A percentile compares a stretch with the other conserved stretches of the same genome.
Evolutionary conservation across 129 eudicot species (phyloP).

Genomic region (Smallanthus sonchifolius): DNA sequence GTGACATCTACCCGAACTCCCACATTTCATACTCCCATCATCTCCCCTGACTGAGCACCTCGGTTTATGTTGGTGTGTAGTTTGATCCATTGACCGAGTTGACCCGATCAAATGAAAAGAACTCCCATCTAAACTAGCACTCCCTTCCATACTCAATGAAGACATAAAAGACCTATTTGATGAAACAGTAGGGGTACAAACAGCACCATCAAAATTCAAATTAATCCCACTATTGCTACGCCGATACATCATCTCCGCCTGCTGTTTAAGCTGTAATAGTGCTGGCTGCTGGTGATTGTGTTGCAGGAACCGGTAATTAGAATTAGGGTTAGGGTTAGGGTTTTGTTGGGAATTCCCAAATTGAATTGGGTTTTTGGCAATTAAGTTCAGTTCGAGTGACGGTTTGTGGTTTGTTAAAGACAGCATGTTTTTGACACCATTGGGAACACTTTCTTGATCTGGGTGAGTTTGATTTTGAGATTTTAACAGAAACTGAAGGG

Average conservation of each 20-base stretch:
- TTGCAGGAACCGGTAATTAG: constrained; percentile 44
- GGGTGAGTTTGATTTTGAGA: no score
- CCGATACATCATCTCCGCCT: constrained; percentile 57
- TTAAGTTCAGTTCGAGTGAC: constrained; percentile 38
- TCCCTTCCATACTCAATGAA: constrained; percentile 82
- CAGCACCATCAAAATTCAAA: constrained; percentile 64
- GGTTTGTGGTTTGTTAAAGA: constrained; percentile 32
- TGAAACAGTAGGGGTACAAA: no score
- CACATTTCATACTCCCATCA: constrained; percentile 81
- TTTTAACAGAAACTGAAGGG: constrained; percentile 37
- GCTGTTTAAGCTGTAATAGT: constrained; percentile 64
- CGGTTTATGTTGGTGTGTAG: constrained; percentile 50
- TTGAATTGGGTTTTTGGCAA: constrained; percentile 39
- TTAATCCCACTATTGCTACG: constrained; percentile 74
- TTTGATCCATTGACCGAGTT: constrained; percentile 59
- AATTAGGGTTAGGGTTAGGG: no score
- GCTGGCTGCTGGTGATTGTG: no score
- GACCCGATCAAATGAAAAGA: constrained; percentile 62
- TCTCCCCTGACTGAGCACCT: constrained; percentile 74
- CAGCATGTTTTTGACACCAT: constrained; percentile 35
- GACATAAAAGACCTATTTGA: constrained; percentile 72
- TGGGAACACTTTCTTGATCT: constrained; percentile 40
- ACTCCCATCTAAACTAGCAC: constrained; percentile 74
- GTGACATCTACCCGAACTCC: constrained; percentile 74
- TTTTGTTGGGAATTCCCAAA: no score